phyloP scores from a whole-genome alignment of 768 basidiomycete species.

The Mrakia gelida region DNA sequence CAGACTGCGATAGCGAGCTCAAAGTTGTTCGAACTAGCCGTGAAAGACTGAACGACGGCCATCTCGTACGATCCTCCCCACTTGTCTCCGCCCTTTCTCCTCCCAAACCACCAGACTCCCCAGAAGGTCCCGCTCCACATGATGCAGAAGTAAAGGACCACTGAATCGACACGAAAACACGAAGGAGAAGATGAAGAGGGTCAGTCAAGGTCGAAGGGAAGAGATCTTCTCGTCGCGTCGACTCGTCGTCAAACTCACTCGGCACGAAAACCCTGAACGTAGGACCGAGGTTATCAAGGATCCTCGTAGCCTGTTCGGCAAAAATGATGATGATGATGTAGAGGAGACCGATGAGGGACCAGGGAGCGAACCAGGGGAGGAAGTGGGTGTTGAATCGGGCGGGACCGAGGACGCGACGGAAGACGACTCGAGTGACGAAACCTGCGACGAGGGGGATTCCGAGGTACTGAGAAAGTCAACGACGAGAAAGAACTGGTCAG shows the following conservation, averaged over 20 bases:
- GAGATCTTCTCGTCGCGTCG: conserved; percentile 39
- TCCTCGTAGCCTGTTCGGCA: conserved; percentile 50
- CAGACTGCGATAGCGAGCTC: conserved; percentile 71
- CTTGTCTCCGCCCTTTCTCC: conserved; percentile 43
- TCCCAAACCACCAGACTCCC: conserved; percentile 48
- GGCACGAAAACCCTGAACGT: conserved; percentile 80
- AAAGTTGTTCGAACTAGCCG: conserved; percentile 72
- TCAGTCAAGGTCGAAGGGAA: neutral
- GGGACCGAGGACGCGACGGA: conserved; percentile 51
- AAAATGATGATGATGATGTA: conserved; percentile 54
- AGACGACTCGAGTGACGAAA: conserved; percentile 59
- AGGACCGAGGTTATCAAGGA: conserved; percentile 66
- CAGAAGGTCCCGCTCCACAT: conserved; percentile 60
- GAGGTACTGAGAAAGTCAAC: conserved; percentile 58
- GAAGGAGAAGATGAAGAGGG: neutral
- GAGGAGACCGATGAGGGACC: conserved; percentile 68
- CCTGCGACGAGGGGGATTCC: conserved; percentile 75
- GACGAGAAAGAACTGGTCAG: neutral
- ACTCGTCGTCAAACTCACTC: conserved; percentile 32
- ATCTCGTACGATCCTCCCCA: conserved; percentile 56
- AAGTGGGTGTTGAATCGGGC: conserved; percentile 54
- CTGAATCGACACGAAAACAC: neutral
- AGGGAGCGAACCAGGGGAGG: conserved; percentile 62
- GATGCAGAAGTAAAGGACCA: conserved; percentile 59
- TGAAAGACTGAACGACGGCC: conserved; percentile 66